Conservation (phyloP, 768 basidiomycete species). For the Mycena venus region DNA sequence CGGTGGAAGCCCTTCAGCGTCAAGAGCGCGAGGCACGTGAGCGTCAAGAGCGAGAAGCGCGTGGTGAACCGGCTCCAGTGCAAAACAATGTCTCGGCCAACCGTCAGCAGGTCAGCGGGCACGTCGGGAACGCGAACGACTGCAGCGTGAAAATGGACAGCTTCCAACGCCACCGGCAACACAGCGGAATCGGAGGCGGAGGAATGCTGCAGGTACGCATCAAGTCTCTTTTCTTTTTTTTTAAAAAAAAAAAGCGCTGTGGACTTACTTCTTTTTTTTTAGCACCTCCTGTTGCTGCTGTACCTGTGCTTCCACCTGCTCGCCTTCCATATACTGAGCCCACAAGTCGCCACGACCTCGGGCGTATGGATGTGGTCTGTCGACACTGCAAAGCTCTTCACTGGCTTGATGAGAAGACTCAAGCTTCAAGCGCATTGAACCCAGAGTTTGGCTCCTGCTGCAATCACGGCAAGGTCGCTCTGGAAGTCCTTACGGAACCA, state of each 20-base stretch:
- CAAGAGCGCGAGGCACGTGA: no score
- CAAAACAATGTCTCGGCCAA: background rate
- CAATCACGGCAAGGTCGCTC: constrained; percentile 45
- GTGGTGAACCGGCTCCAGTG: no score
- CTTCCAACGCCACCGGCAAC: background rate
- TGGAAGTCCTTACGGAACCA: constrained; percentile 41
- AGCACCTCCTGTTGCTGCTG: background rate
- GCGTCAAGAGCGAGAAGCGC: background rate
- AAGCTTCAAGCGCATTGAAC: constrained; percentile 12
- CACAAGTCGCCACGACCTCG: constrained; percentile 39
- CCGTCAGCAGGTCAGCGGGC: background rate
- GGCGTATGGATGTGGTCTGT: constrained; percentile 51
- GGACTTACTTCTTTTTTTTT: no score
- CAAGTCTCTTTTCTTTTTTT: no score
- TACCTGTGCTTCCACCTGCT: background rate
- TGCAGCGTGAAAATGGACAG: background rate
- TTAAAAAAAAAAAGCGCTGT: no score
- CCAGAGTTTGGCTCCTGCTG: constrained; percentile 55
- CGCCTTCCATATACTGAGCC: background rate
- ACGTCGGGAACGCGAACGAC: background rate
- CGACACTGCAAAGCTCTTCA: constrained; percentile 50
- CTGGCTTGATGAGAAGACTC: constrained; percentile 46
- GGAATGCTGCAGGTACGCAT: background rate
- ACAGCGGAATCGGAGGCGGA: background rate
- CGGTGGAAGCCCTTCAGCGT: no score